Base-by-base conservation (phyloP, 2,329 filamentous ascomycete genomes). In the Incumbomyces lentus region DNA sequence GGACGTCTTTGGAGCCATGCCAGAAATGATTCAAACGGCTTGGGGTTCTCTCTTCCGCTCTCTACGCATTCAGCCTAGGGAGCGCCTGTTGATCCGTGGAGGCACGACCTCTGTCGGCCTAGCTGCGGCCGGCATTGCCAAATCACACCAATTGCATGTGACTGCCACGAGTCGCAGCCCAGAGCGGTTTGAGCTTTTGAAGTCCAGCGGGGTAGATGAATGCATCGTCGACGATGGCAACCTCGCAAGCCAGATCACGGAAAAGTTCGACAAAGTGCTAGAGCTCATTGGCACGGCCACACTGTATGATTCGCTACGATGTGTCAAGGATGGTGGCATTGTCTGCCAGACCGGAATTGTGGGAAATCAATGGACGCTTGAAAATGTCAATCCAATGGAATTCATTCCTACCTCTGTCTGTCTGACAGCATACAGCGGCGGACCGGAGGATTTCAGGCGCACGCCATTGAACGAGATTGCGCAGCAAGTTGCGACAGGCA, bases 1-100 rank as follows among this genome's bases (percentile, higher is more conserved):
- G 69, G 60, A 64, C 22, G 56, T 62, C 2, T 50, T 75, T 1
- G 72, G 68, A 4, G 69, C 71, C 1, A 58, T 71, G 44, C 70
- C 70, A 2, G 71, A 73, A 57, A 74, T 74, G 70, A 48, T 74
- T 49, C 70, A 73, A 58, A 74, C 71, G 2, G 66, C 71, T 1
- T 73, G 65, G 55, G 71, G 71, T 1, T 61, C 62, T 6, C 49
- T 74, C 32, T 64, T 66, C n/a, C 60, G 57, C 38, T 56, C 60
- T 3, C 53, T 74, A 39, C 55, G 60, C 36, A 43, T 73, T 16
- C 45, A 62, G 39, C 55, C 60, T 10, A 65, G 63, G 0, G 69
- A 74, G 10, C 63, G 59, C 12, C 47, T 74, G 43, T 58, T 75
- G n/a, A 61, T 74, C n/a, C 60, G 71, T 4, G 71, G 72, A 1